These are phyloP conservation scores for Suhomyces yuchorum DNA, from an alignment of 1,139 yeast genomes.

Conservation along the genomic window DNA sequence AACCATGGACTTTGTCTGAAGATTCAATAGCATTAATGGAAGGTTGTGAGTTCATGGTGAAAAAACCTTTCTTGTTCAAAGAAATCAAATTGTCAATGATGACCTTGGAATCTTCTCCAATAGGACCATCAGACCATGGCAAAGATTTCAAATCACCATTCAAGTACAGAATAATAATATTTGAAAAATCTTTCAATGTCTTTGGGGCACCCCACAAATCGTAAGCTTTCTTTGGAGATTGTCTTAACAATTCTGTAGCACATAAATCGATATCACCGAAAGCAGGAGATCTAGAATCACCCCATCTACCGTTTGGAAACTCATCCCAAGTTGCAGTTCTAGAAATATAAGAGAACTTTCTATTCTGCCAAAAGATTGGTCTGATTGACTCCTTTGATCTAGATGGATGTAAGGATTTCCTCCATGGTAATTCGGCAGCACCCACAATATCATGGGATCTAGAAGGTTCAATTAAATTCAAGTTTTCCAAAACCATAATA, in stretches of 20 bases:
- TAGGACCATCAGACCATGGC: conserved; percentile 95
- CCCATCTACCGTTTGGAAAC: conserved; percentile 95
- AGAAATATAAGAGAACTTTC: conserved; percentile 86
- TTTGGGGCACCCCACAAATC: conserved; percentile 89
- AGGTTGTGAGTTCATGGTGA: conserved; percentile 95
- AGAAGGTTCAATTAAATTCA: conserved; percentile 56
- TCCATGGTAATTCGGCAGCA: conserved; percentile 71
- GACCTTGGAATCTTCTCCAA: conserved; percentile 71
- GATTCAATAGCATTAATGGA: conserved; percentile 80
- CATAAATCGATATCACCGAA: conserved; percentile 83
- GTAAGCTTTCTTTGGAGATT: conserved; percentile 75
- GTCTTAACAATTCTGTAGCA: conserved; percentile 77
- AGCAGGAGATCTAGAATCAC: conserved; percentile 91
- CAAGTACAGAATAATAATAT: conserved; percentile 65
- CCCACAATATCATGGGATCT: conserved; percentile 45
- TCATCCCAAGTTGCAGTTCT: conserved; percentile 96
- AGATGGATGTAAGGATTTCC: conserved; percentile 82
- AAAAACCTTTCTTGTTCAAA: conserved; percentile 65
- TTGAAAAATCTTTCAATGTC: conserved; percentile 56
- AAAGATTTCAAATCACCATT: conserved; percentile 70
- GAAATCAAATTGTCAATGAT: conserved; percentile 61
- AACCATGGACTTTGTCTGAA: conserved; percentile 73
- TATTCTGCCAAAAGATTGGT: conserved; percentile 95
- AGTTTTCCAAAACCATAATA: conserved; percentile 78
- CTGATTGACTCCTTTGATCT: conserved; percentile 83